Conservation (phyloP, 2,329 filamentous ascomycete genomes). For the Thelonectria olida region DNA sequence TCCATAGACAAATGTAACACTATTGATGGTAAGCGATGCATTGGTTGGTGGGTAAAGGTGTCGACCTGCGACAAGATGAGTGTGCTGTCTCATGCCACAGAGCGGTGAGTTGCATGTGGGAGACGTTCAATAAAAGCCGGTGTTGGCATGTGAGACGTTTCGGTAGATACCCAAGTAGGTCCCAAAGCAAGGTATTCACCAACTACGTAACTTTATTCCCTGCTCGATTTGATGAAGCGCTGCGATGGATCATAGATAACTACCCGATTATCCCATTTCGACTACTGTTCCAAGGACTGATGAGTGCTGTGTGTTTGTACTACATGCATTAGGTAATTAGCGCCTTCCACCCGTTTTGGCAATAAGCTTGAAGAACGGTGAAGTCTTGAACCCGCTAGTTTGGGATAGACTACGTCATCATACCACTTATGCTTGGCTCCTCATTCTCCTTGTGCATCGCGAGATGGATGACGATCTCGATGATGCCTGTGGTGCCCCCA, state of each 20-base stretch:
- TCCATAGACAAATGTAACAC: conserved; percentile 42
- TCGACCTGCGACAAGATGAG: no score
- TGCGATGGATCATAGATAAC: no score
- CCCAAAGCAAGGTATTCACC: no score
- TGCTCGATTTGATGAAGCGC: no score
- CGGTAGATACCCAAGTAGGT: no score
- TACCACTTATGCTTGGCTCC: conserved; percentile 26
- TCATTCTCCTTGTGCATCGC: conserved; percentile 26
- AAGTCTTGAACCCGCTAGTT: conserved; percentile 21
- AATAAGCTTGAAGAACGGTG: conserved; percentile 30
- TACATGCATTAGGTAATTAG: conserved; percentile 18
- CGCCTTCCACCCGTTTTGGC: conserved; percentile 25
- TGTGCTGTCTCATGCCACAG: no score
- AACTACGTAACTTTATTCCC: no score
- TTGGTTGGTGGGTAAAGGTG: not conserved
- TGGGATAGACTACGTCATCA: conserved; percentile 36
- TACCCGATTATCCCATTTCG: no score
- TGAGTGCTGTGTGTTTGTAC: not conserved
- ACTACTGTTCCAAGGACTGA: no score
- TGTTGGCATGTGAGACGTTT: no score
- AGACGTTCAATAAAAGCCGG: no score
- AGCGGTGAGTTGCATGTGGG: no score
- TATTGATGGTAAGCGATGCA: conserved; percentile 26
- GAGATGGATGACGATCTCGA: conserved; percentile 33
- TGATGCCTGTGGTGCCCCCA: not conserved